Evolutionary conservation across 495 filamentous ascomycete species (phyloP).

Genomic region (Aspergillus heteromorphus): DNA sequence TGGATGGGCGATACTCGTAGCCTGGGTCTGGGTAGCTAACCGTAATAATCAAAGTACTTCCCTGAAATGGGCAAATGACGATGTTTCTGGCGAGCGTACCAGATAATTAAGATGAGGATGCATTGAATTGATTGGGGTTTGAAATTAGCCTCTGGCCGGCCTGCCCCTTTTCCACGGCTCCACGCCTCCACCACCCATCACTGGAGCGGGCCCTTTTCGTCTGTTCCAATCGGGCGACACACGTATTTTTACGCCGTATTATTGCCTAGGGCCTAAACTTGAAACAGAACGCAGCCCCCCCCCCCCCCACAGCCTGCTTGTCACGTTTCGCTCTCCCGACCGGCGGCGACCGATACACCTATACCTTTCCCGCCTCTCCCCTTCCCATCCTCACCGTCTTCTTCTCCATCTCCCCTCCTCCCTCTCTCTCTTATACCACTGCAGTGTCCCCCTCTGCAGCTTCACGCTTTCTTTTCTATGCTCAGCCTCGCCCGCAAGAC

Average conservation of each 20-base stretch:
- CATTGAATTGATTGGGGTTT: not conserved
- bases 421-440: conserved; percentile 20
- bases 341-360: conserved; percentile 14
- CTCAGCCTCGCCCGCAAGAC: conserved; percentile 47
- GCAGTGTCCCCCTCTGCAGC: conserved; percentile 29
- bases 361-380: conserved; percentile 15
- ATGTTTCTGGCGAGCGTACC: not conserved
- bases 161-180: conserved; percentile 3
- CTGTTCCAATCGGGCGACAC: not conserved
- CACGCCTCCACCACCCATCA: too few species aligned
- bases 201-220: conserved; percentile 6
- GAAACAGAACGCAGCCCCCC: conserved; percentile 27
- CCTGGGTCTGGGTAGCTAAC: not conserved
- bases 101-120: not conserved
- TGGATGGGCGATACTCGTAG: conserved; percentile 3
- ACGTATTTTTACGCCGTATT: not conserved
- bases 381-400: conserved; percentile 15
- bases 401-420: conserved; percentile 16
- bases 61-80: too few species aligned
- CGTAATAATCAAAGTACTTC: too few species aligned
- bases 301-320: conserved; percentile 4
- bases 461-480: conserved; percentile 37
- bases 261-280: conserved; percentile 27
- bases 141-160: not conserved
- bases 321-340: conserved; percentile 21